Percentiles rank a stretch among this genome's conserved stretches.
Conservation (phyloP, 1,284 basidiomycete genomes). For the Nidula niveotomentosa region DNA sequence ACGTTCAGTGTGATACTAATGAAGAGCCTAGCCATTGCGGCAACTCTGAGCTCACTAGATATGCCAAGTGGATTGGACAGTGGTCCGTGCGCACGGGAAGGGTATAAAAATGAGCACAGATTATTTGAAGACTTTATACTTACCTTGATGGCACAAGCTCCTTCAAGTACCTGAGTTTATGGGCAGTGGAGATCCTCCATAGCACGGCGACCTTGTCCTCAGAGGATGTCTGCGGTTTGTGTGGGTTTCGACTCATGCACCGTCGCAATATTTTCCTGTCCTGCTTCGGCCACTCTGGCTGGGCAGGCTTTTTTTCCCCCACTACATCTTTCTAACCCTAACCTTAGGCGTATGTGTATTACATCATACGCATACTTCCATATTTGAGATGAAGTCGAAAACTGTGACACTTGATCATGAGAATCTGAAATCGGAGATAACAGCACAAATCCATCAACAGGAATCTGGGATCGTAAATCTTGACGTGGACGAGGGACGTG, state of each 20-base stretch:
- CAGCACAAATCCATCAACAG: too few relatives aligned
- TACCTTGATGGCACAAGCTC: slow-evolving; percentile 36
- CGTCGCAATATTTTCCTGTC: slow-evolving; percentile 39
- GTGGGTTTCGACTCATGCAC: slow-evolving; percentile 60
- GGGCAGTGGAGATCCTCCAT: slow-evolving; percentile 29
- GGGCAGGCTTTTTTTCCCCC: slow-evolving; percentile 40
- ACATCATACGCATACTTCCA: too few relatives aligned
- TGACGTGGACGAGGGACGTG: too few relatives aligned
- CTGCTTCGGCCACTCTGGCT: slow-evolving; percentile 56
- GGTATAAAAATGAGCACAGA: slow-evolving; percentile 21
- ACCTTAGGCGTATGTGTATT: not conserved
- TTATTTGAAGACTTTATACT: not conserved
- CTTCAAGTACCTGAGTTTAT: slow-evolving; percentile 39
- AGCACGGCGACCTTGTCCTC: too few relatives aligned
- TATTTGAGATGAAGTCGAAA: too few relatives aligned
- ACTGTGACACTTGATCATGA: too few relatives aligned
- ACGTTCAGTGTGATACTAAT: not conserved
- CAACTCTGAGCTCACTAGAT: too few relatives aligned
- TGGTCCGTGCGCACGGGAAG: slow-evolving; percentile 32
- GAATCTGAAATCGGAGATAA: too few relatives aligned
- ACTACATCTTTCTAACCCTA: slow-evolving; percentile 46
- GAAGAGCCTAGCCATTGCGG: not conserved
- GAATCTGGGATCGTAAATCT: too few relatives aligned
- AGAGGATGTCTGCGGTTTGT: slow-evolving; percentile 46
- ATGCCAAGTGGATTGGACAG: slow-evolving; percentile 8